Base-by-base conservation (phyloP, 345 rosid genomes). In the Rubroshorea leprosula region DNA sequence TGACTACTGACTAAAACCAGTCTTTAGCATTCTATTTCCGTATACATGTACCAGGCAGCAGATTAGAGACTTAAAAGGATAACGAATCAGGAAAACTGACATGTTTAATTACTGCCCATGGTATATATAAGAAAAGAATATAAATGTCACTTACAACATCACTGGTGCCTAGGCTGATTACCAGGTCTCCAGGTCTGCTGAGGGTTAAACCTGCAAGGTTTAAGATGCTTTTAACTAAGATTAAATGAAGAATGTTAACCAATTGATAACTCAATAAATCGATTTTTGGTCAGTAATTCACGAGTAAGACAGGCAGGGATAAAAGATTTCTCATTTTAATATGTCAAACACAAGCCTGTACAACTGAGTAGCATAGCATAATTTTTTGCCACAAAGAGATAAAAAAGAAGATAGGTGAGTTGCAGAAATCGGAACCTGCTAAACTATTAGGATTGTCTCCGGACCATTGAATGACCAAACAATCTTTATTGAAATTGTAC, bases 361-460 rank as follows among this genome's bases (percentile, higher is more conserved):
- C 35, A 29, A 3, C 4, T 29, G 4, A 29, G 35, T 29, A 29
- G 35, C 9, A 4, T 4, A 4, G 35, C 35, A 29, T 29, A 29
- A 3, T 29, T 29, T 29, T 29, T 29, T 29, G 35, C 35, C 4
- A 29, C 4, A 29, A 29, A 3, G 35, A 29, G 9, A 29, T 29
- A 29, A 29, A 29, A n/a, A n/a, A 46, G 57, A 31, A 26, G 29
- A 49, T 16, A n/a, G 16, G 20, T 53, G 18, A 64, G 45, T 10
- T 2, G 12, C 26, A 45, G 61, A 38, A 61, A 41, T 23, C 31
- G 3, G 60, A 60, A 87, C 98, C 96, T 72, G 99, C 99, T 72
- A 93, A 82, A 72, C 99, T 93, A 77, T 86, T 89, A 48, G 99
- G 99, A 60, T 93, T 93, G 78, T 93, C 99, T 76, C 97, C 99